A percentile compares a stretch with the other conserved stretches of the same genome.
Evolutionary conservation across 208 protist species (phyloP).

Genomic region (Tritrichomonas foetus): DNA sequence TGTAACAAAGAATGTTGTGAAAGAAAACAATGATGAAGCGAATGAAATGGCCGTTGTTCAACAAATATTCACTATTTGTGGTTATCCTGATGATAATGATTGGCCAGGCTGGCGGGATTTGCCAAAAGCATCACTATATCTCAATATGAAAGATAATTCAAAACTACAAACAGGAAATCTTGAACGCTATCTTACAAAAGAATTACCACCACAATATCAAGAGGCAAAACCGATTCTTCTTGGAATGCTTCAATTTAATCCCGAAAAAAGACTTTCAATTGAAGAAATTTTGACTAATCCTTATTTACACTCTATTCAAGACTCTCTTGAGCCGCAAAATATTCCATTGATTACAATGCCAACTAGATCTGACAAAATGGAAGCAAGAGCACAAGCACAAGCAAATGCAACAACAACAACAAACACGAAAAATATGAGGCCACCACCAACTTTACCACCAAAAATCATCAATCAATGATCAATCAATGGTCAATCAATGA

Average conservation of each 20-base stretch:
- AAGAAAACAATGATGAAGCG: neutral
- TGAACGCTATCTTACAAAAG: neutral
- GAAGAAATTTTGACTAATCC: neutral
- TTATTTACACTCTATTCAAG: neutral
- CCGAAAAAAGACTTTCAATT: neutral
- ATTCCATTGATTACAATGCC: no score
- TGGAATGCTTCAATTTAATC: neutral
- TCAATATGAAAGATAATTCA: neutral
- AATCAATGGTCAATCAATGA: no score
- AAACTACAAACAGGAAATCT: neutral
- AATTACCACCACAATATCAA: neutral
- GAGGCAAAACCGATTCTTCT: neutral
- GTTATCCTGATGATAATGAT: neutral
- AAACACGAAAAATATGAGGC: no score
- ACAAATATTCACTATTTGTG: neutral
- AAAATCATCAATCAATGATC: no score
- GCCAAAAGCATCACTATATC: neutral
- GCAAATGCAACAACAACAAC: no score
- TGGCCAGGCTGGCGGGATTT: neutral
- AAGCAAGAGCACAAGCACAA: no score
- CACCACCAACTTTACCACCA: no score
- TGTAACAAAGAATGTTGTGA: no score
- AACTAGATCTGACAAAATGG: no score
- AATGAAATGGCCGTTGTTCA: no score
- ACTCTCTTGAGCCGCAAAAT: no score